These are phyloP conservation scores for Umbilicus rupestris DNA, from an alignment of 164 flowering plant species.

Conservation along the genomic window DNA sequence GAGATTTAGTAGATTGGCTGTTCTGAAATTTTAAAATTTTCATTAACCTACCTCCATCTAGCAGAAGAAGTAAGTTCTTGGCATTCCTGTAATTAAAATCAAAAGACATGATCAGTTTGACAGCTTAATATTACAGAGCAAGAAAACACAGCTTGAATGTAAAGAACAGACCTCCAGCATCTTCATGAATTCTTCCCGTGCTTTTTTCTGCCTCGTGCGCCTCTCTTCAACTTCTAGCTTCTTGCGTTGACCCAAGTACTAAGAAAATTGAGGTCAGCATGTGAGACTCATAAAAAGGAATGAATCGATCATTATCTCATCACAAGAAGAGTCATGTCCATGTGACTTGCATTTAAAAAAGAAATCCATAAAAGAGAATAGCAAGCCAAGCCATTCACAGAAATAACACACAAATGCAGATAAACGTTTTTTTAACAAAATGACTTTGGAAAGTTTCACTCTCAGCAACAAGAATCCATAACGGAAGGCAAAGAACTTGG, in stretches of 20 bases:
- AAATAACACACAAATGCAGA: background rate
- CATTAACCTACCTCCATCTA: conserved; percentile 63
- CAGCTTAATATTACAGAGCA: conserved; percentile 32
- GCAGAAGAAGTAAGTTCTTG: conserved; percentile 72
- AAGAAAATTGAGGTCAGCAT: conserved; percentile 9
- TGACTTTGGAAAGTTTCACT: background rate
- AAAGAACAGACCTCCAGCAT: conserved; percentile 22
- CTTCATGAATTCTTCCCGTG: conserved; percentile 76
- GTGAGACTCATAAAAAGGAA: background rate
- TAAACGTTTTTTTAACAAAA: background rate
- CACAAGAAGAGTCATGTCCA: background rate
- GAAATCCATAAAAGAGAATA: background rate
- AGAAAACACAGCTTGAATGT: background rate
- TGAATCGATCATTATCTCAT: background rate
- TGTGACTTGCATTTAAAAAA: background rate
- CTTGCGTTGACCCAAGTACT: conserved; percentile 85
- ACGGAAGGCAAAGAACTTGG: too few species aligned
- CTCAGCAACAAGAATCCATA: background rate
- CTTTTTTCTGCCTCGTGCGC: conserved; percentile 73
- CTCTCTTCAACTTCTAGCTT: conserved; percentile 88
- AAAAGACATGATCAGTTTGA: conserved; percentile 9
- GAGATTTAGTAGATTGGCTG: background rate
- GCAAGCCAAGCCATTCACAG: background rate
- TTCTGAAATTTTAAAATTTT: background rate
- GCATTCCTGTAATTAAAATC: conserved; percentile 47